phyloP scores from a whole-genome alignment of 2,329 filamentous ascomycete species.

The Venturia oleaginea region DNA sequence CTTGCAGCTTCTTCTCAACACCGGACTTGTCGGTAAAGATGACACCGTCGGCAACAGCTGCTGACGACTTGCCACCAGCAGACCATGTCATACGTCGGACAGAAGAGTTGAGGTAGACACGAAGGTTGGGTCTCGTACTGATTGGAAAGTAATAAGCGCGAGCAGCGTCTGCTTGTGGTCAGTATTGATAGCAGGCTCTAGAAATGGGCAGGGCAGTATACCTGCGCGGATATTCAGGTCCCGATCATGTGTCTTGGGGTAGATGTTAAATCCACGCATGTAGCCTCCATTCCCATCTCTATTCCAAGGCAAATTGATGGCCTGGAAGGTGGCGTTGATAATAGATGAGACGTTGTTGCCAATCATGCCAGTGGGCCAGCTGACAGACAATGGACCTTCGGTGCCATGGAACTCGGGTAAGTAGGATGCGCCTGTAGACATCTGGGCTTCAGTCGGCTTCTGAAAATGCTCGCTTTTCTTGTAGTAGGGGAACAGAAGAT shows the following conservation, averaged over 20 bases:
- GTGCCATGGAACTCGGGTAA: neutral
- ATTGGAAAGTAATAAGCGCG: neutral
- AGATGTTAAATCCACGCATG: neutral
- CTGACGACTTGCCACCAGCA: neutral
- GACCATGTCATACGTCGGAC: neutral
- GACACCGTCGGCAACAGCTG: neutral
- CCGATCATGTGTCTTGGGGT: neutral
- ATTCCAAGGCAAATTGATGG: neutral
- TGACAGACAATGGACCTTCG: neutral
- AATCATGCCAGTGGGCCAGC: neutral
- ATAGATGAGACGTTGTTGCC: neutral
- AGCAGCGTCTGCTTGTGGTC: neutral
- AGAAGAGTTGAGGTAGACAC: neutral
- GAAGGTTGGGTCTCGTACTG: neutral
- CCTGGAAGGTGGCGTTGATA: neutral
- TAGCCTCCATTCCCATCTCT: neutral
- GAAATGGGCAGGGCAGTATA: neutral
- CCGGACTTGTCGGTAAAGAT: neutral
- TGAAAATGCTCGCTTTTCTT: neutral
- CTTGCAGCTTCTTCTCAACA: neutral
- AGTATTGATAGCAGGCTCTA: neutral
- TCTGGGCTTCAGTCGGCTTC: neutral
- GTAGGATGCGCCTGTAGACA: neutral
- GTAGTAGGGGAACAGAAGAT: conserved; percentile 21
- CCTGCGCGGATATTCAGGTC: neutral